Base-by-base conservation (phyloP, 2,329 filamentous ascomycete species). In the Monilinia fructigena region DNA sequence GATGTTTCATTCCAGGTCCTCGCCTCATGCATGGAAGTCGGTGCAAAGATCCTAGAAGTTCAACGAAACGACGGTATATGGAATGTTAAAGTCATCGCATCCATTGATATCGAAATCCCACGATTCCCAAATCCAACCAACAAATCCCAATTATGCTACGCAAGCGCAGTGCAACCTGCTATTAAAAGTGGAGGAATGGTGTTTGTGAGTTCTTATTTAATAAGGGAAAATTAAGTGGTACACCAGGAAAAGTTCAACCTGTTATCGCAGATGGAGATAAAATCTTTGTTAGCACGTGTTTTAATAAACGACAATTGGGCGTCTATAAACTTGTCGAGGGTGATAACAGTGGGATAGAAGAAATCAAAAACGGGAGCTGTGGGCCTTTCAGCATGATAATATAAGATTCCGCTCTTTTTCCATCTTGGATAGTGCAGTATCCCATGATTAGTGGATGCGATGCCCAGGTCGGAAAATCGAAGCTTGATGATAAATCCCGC, bases 21-120 rank as follows among this genome's bases (percentile, higher is more conserved):
- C 52, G 93, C 89, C 20, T 96, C 92, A 55, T 97, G 95, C 75
- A 98, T 98, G 94, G 90, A 97, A 79, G 92, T 90, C 2, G 95
- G 95, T 0, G 83, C 86, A 12, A 85, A 89, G 64, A 78, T 98
- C n/a, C 73, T 89, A 8, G 78, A 82, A 50, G 73, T 86, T 23
- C 68, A 71, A 12, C 75, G 79, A 35, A 68, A 71, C 1, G 72
- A 78, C 1, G 75, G 77, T 69, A 68, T 79, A 66, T 92, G 89
- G 84, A 74, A 74, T 1, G 88, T 95, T 66, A 97, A 92, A n/a
- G 42, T 63, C 38, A 55, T 68, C 53, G 62, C 47, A 48, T 53
- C 47, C 20, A 42, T 45, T 0, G 38, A 54, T 20, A 54, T 61
- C n/a, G 26, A 53, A 12, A 52, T 42, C 12, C 55, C 55, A 6